Conservation (phyloP, 2,329 filamentous ascomycete genomes). For the Remersonia thermophila region DNA sequence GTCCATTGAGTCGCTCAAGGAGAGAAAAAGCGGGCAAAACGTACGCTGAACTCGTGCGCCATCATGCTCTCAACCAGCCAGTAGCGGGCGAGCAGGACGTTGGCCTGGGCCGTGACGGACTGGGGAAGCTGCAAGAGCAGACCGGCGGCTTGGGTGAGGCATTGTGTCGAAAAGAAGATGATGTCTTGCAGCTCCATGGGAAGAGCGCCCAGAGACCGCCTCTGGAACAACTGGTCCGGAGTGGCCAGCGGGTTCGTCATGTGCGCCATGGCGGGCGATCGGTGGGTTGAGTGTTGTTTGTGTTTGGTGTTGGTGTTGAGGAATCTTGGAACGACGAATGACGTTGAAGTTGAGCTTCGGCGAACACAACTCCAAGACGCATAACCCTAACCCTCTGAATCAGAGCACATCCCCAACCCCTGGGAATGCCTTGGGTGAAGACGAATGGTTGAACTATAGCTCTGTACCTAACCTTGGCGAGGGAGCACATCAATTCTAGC, state of each 20-base stretch:
- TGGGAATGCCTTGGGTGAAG: too few relatives aligned
- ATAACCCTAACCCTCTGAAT: too few relatives aligned
- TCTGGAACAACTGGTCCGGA: conserved; percentile 52
- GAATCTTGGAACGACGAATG: not conserved
- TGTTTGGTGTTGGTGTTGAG: not conserved
- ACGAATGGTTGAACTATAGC: too few relatives aligned
- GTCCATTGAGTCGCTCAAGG: too few relatives aligned
- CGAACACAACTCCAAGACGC: too few relatives aligned
- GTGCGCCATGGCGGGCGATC: conserved; percentile 39
- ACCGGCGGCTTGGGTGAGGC: conserved; percentile 65
- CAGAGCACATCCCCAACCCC: too few relatives aligned
- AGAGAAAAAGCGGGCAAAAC: too few relatives aligned
- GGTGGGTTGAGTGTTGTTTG: not conserved
- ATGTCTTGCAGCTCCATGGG: conserved; percentile 59
- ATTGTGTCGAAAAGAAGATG: conserved; percentile 58
- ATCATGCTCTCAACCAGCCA: conserved; percentile 52
- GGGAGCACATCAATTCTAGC: too few relatives aligned
- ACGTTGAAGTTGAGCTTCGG: too few relatives aligned
- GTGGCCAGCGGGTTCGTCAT: conserved; percentile 63
- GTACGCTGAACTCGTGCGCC: conserved; percentile 45
- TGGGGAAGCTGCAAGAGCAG: conserved; percentile 75
- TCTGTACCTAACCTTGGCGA: too few relatives aligned
- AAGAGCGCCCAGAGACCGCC: conserved; percentile 43
- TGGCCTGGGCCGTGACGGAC: conserved; percentile 73
- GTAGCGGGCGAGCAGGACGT: conserved; percentile 69